phyloP scores from a whole-genome alignment of 345 rosid species.

The Rhodomyrtus tomentosa region DNA sequence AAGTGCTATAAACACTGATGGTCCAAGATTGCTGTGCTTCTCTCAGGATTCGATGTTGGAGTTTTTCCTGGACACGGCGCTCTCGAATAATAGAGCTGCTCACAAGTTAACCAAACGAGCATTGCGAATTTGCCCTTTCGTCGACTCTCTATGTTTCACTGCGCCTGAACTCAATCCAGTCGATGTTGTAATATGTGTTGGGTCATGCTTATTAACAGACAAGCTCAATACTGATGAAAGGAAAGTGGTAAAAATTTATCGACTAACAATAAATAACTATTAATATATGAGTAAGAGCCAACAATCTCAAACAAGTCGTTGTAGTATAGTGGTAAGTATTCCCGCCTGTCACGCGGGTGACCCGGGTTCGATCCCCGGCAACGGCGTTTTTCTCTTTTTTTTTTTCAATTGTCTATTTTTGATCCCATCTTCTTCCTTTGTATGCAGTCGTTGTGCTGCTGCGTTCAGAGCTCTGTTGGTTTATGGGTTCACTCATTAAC shows the following conservation, averaged over 20 bases:
- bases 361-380: constrained; percentile 99
- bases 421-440: not conserved
- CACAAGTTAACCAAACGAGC: not conserved
- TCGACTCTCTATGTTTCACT: not conserved
- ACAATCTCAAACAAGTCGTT: constrained; percentile 3
- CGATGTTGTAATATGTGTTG: not conserved
- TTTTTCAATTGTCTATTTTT: not conserved
- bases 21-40: not conserved
- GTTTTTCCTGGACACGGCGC: not conserved
- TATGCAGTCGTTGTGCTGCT: too few species aligned
- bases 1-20: not conserved
- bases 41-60: not conserved
- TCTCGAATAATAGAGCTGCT: not conserved
- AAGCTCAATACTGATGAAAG: too few species aligned
- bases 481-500: not conserved
- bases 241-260: too few species aligned
- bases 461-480: not conserved
- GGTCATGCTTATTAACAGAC: too few species aligned
- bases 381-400: constrained; percentile 21
- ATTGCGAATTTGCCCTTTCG: not conserved
- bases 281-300: not conserved
- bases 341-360: constrained; percentile 95
- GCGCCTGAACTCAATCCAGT: not conserved
- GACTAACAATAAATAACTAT: not conserved
- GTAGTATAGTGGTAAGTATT: constrained; percentile 96